Conservation (phyloP, 495 filamentous ascomycete species). For the Talaromyces wortmannii region DNA sequence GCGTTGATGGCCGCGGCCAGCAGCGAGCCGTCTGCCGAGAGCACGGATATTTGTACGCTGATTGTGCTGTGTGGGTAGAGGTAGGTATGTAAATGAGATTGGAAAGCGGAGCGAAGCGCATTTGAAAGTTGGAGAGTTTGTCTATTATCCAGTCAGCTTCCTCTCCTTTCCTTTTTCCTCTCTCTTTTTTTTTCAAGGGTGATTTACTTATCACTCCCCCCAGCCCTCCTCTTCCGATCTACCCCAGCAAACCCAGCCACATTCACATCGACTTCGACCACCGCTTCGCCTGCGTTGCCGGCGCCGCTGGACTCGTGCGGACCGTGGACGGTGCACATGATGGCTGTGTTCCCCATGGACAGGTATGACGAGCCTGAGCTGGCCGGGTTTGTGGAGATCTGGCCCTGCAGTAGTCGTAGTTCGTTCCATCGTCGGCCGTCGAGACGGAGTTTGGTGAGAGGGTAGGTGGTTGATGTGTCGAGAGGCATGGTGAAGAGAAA, state of each 20-base stretch:
- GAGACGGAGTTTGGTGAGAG: constrained; percentile 77
- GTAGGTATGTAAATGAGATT: constrained; percentile 68
- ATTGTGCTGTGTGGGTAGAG: constrained; percentile 89
- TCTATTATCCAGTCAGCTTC: constrained; percentile 28
- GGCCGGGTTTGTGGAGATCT: constrained; percentile 84
- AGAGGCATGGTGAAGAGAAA: constrained; percentile 60
- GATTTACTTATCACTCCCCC: constrained; percentile 66
- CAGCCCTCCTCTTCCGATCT: constrained; percentile 68
- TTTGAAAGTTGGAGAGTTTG: constrained; percentile 74
- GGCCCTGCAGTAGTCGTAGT: constrained; percentile 78
- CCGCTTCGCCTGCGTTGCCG: constrained; percentile 44
- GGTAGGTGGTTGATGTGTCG: constrained; percentile 77
- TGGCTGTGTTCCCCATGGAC: constrained; percentile 93
- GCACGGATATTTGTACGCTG: constrained; percentile 71
- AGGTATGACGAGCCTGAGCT: constrained; percentile 88
- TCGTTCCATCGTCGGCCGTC: constrained; percentile 98
- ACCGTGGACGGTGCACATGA: constrained; percentile 86
- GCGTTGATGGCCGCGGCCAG: constrained; percentile 89
- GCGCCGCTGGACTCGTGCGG: constrained; percentile 57
- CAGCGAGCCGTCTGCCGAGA: constrained; percentile 86
- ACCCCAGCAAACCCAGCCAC: constrained; percentile 83
- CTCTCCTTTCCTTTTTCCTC: not conserved
- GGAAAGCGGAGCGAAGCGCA: constrained; percentile 67
- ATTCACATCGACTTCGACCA: constrained; percentile 74
- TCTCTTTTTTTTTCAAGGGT: not conserved